Evolutionary conservation across 352 stramenopile species (phyloP).

Genomic region (Aphanomyces astaci): DNA sequence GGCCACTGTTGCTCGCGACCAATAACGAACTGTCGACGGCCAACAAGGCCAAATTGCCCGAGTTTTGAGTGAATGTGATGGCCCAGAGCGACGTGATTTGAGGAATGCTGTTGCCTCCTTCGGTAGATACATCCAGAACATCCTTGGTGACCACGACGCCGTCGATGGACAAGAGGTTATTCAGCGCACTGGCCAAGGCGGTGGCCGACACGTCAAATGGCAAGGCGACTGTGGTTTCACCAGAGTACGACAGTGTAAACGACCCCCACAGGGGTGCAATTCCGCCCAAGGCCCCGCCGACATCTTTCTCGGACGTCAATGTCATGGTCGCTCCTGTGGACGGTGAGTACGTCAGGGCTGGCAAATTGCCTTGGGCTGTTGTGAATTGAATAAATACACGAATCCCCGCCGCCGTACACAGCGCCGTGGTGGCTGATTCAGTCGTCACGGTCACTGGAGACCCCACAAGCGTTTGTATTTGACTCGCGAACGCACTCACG

Average conservation of each 20-base stretch:
- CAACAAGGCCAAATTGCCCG: slow-evolving; percentile 42
- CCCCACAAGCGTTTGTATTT: slow-evolving; percentile 31
- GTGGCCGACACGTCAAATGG: slow-evolving; percentile 52
- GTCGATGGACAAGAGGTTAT: slow-evolving; percentile 71
- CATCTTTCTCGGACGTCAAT: slow-evolving; percentile 38
- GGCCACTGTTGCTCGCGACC: slow-evolving; percentile 36
- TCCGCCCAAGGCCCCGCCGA: slow-evolving; percentile 49
- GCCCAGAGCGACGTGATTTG: slow-evolving; percentile 53
- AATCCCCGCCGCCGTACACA: slow-evolving; percentile 38
- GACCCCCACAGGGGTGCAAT: slow-evolving; percentile 83
- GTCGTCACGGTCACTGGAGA: slow-evolving; percentile 36
- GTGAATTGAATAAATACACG: slow-evolving; percentile 79
- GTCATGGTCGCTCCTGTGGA: slow-evolving; percentile 29
- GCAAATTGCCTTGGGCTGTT: slow-evolving; percentile 44
- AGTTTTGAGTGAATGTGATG: slow-evolving; percentile 49
- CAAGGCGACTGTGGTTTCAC: slow-evolving; percentile 45
- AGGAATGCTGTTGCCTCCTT: slow-evolving; percentile 29
- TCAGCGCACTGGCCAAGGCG: slow-evolving; percentile 55
- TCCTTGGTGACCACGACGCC: slow-evolving; percentile 67
- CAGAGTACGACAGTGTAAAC: slow-evolving; percentile 57
- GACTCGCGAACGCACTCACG: slow-evolving; percentile 24
- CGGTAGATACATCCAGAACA: slow-evolving; percentile 52
- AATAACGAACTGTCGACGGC: slow-evolving; percentile 39
- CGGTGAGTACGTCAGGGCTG: slow-evolving; percentile 37
- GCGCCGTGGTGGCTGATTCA: slow-evolving; percentile 36